These are phyloP conservation scores for Adansonia digitata DNA, from an alignment of 345 rosid species.

Conservation along the genomic window DNA sequence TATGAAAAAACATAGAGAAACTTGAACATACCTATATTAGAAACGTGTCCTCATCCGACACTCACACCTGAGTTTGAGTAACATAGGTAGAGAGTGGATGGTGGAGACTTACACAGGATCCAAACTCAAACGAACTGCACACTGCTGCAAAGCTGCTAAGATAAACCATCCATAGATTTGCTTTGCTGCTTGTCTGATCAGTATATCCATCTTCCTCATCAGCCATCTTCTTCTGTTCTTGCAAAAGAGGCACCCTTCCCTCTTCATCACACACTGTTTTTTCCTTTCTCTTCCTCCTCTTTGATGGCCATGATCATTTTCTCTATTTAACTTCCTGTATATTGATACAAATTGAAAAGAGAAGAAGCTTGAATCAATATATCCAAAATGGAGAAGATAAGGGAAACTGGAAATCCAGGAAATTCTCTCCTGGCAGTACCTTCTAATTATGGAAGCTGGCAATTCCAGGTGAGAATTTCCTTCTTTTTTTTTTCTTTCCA, in stretches of 20 bases:
- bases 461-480: neutral
- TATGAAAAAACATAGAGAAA: too few relatives aligned
- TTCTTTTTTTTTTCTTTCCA: too few relatives aligned
- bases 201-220: slow-evolving; percentile 22
- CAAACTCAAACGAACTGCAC: slow-evolving; percentile 82
- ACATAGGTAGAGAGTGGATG: neutral
- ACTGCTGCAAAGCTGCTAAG: slow-evolving; percentile 73
- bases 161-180: slow-evolving; percentile 65
- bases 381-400: neutral
- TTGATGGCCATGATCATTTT: slow-evolving; percentile 29
- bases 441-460: too few relatives aligned
- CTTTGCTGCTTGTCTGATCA: slow-evolving; percentile 21
- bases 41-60: too few relatives aligned
- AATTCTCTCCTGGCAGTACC: neutral
- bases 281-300: slow-evolving; percentile 25
- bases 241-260: slow-evolving; percentile 33
- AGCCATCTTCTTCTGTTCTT: slow-evolving; percentile 13
- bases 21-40: too few relatives aligned
- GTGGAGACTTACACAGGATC: slow-evolving; percentile 60
- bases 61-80: too few relatives aligned
- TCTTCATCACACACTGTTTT: slow-evolving; percentile 17
- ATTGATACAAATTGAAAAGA: neutral
- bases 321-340: neutral
- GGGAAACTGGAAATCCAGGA: neutral
- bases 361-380: neutral